Conservation (phyloP, 208 protist species). For the Angomonas deanei region DNA sequence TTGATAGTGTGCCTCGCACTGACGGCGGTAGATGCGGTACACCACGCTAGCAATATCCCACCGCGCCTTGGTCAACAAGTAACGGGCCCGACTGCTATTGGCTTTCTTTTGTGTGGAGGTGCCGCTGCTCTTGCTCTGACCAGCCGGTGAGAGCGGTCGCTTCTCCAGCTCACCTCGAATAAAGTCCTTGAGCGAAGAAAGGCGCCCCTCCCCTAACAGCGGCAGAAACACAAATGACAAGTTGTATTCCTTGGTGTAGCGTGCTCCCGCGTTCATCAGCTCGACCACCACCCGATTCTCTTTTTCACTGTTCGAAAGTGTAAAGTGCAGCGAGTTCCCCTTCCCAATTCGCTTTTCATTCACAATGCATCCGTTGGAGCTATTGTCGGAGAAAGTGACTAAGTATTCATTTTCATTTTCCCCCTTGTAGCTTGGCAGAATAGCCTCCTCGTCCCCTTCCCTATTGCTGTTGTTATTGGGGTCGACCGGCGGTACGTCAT, state of each 20-base stretch:
- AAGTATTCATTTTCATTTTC: not conserved
- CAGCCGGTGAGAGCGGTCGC: not conserved
- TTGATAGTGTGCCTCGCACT: conserved; percentile 40
- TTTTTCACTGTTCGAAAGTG: not conserved
- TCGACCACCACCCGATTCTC: conserved; percentile 32
- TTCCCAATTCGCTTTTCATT: conserved; percentile 32
- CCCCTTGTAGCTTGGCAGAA: not conserved
- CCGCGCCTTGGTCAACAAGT: conserved; percentile 24
- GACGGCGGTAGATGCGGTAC: conserved; percentile 38
- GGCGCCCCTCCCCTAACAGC: not conserved
- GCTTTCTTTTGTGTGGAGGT: not conserved
- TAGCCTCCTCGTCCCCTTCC: not conserved
- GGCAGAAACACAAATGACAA: conserved; percentile 24
- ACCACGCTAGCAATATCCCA: conserved; percentile 41
- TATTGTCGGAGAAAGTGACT: conserved; percentile 41
- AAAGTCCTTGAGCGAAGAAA: not conserved
- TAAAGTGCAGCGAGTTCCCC: conserved; percentile 3
- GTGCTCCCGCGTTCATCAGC: conserved; percentile 36
- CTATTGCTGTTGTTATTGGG: not conserved
- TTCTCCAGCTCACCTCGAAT: conserved; percentile 1
- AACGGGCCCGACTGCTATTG: conserved; percentile 11
- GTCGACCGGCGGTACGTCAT: not conserved
- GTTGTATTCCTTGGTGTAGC: conserved; percentile 38
- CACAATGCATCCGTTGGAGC: conserved; percentile 49
- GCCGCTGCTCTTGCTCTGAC: not conserved